These are phyloP conservation scores for Fraxinus paxiana DNA, from an alignment of 305 asterid species.

Conservation along the genomic window DNA sequence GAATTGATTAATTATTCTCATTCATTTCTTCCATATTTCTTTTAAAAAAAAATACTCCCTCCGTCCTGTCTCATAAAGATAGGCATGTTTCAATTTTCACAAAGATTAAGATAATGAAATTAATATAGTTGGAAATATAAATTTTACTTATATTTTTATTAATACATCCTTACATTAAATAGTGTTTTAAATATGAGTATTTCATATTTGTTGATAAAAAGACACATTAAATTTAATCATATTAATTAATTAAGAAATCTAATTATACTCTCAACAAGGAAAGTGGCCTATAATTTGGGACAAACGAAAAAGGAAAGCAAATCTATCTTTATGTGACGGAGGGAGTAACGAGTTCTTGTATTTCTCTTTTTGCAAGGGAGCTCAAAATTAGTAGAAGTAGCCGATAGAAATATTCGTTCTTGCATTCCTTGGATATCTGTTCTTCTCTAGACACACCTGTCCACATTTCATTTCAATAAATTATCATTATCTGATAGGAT, in stretches of 20 bases:
- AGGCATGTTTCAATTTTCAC: not conserved
- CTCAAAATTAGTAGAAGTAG: not conserved
- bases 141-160: not conserved
- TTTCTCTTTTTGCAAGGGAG: not conserved
- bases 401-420: not conserved
- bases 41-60: not conserved
- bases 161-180: not conserved
- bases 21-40: not conserved
- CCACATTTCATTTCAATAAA: not conserved
- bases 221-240: not conserved
- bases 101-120: not conserved
- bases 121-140: not conserved
- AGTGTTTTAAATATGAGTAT: not conserved
- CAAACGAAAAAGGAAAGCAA: not conserved
- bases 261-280: not conserved
- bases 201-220: not conserved
- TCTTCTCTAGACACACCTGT: not conserved
- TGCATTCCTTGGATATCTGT: not conserved
- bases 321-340: not conserved
- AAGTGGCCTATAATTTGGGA: not conserved
- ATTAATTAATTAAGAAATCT: not conserved
- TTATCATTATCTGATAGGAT: not conserved
- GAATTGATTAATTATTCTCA: not conserved
- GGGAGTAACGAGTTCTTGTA: not conserved
- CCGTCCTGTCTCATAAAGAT: not conserved